Evolutionary conservation across 78 protist genomes (phyloP).

Genomic region (Cavenderia fasciculata): DNA sequence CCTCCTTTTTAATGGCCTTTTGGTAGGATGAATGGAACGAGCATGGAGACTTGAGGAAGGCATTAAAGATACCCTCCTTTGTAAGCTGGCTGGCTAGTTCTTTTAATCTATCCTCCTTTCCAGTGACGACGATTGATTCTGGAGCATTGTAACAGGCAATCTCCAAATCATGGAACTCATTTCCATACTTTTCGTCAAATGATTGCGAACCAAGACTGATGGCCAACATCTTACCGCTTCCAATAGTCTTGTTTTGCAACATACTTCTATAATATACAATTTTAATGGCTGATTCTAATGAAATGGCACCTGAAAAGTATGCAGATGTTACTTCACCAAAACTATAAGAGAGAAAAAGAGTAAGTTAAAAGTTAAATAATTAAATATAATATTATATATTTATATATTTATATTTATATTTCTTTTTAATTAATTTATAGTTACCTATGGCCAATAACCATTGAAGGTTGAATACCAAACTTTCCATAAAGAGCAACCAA

Average conservation of each 20-base stretch:
- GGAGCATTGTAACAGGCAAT: constrained; percentile 54
- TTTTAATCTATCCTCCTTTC: not conserved
- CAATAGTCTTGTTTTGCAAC: constrained; percentile 41
- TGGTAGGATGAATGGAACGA: constrained; percentile 41
- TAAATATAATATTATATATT: not conserved
- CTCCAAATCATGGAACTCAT: constrained; percentile 6
- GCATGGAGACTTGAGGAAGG: constrained; percentile 43
- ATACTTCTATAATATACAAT: constrained; percentile 49
- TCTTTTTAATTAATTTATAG: no score
- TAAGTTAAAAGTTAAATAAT: no score
- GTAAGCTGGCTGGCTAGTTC: not conserved
- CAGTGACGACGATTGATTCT: constrained; percentile 55
- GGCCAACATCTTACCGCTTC: constrained; percentile 55
- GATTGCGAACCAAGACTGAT: not conserved
- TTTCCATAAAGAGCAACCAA: constrained; percentile 9
- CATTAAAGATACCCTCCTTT: not conserved
- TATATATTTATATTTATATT: no score
- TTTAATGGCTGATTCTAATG: constrained; percentile 15
- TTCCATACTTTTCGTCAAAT: not conserved
- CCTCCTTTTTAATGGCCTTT: constrained; percentile 1
- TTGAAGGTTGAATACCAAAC: constrained; percentile 53
- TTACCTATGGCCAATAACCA: constrained; percentile 65
- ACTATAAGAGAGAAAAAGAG: no score
- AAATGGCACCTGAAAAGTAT: constrained; percentile 29
- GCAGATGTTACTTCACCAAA: constrained; percentile 75